Evolutionary conservation across 2,329 filamentous ascomycete species (phyloP).

Genomic region (Balansia obtecta): DNA sequence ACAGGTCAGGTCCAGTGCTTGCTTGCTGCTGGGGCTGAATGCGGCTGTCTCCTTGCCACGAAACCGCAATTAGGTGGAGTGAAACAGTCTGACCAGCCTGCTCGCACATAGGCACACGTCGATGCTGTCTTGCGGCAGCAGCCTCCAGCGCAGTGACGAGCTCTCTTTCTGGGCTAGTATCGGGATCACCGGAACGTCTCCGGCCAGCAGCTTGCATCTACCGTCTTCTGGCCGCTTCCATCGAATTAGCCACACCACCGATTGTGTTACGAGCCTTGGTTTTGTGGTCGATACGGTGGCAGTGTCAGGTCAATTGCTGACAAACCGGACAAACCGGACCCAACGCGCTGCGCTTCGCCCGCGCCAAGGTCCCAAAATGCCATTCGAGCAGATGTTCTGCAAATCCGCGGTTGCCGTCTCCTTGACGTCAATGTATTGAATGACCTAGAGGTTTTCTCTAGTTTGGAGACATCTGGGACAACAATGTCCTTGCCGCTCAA

Average conservation of each 20-base stretch:
- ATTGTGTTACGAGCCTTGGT: no score
- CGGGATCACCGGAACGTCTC: background rate
- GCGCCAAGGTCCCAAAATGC: background rate
- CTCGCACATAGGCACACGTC: background rate
- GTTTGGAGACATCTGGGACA: background rate
- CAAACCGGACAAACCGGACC: background rate
- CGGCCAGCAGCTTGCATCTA: background rate
- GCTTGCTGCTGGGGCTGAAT: background rate
- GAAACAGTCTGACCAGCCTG: background rate
- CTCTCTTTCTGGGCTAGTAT: background rate
- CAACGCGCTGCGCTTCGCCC: no score
- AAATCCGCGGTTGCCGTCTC: background rate
- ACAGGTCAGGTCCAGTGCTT: background rate
- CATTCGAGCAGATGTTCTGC: no score
- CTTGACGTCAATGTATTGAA: background rate
- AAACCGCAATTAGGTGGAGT: background rate
- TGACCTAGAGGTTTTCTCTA: background rate
- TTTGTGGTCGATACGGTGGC: background rate
- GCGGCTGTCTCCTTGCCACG: background rate
- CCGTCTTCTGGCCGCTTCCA: conserved; percentile 1
- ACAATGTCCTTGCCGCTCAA: background rate
- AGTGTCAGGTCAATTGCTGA: background rate
- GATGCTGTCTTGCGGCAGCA: background rate
- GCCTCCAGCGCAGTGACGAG: background rate
- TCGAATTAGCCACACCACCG: background rate